Percentiles rank a stretch among this genome's conserved stretches.
Conservation (phyloP, 2,329 filamentous ascomycete genomes). For the Akanthomyces muscarius region DNA sequence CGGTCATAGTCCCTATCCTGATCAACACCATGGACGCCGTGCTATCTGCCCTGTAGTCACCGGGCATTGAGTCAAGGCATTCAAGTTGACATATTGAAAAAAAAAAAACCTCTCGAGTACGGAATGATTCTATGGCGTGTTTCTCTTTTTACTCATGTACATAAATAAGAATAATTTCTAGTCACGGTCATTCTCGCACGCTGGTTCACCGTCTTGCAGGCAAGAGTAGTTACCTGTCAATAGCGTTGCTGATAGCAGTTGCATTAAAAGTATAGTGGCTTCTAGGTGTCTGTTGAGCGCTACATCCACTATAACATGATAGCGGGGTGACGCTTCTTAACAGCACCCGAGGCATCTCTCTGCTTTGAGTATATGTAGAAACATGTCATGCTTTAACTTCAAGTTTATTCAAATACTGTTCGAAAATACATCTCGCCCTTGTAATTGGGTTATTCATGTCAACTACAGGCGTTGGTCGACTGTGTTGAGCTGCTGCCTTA, state of each 20-base stretch:
- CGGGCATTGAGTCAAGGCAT: too few species aligned
- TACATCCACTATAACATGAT: too few species aligned
- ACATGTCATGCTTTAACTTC: too few species aligned
- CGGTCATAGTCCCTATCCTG: conserved; percentile 23
- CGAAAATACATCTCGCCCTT: not conserved
- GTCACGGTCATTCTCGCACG: not conserved
- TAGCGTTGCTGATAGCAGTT: too few species aligned
- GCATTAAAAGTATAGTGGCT: too few species aligned
- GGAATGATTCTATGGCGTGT: not conserved
- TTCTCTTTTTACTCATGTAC: not conserved
- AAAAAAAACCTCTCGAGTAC: not conserved
- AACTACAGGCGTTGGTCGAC: not conserved
- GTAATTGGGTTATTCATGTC: not conserved
- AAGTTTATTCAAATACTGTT: too few species aligned
- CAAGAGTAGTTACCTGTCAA: too few species aligned
- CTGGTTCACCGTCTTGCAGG: too few species aligned
- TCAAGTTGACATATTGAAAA: not conserved
- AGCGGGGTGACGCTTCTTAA: too few species aligned
- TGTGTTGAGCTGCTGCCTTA: not conserved
- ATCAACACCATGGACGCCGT: conserved; percentile 29
- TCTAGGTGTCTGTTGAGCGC: too few species aligned
- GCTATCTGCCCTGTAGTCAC: conserved; percentile 24
- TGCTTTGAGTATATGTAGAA: too few species aligned
- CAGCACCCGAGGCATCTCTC: too few species aligned
- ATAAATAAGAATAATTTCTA: not conserved